These are phyloP conservation scores for Cocos nucifera DNA, from an alignment of 176 grass and related monocot genomes.

Conservation along the genomic window DNA sequence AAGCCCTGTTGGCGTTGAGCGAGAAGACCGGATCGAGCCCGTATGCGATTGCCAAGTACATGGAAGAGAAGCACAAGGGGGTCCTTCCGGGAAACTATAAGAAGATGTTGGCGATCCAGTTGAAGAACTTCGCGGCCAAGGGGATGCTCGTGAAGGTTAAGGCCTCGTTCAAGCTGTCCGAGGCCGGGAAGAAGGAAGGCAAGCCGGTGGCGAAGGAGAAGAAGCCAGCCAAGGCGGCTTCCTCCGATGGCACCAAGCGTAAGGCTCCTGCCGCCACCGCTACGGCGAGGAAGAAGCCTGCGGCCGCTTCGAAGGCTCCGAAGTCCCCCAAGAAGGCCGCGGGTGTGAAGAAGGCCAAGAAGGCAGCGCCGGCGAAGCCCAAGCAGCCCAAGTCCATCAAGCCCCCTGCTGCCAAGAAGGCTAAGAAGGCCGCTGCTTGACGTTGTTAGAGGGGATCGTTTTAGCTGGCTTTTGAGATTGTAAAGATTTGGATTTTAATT, in stretches of 20 bases:
- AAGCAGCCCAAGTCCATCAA: constrained; percentile 47
- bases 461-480: no score
- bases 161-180: constrained; percentile 68
- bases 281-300: no score
- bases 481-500: no score
- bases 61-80: constrained; percentile 60
- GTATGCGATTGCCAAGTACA: constrained; percentile 73
- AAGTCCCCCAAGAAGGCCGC: background rate
- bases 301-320: no score
- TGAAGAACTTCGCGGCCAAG: constrained; percentile 62
- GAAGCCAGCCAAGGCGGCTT: background rate
- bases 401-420: constrained; percentile 27
- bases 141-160: constrained; percentile 67
- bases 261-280: no score
- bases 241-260: no score
- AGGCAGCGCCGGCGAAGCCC: constrained; percentile 34
- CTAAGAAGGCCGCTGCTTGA: constrained; percentile 51
- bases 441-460: background rate
- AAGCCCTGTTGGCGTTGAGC: constrained; percentile 55
- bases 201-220: constrained; percentile 1
- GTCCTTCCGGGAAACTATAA: constrained; percentile 63
- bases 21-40: constrained; percentile 50
- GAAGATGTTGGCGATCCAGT: constrained; percentile 73
- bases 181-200: background rate
- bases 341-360: constrained; percentile 50